phyloP scores from a whole-genome alignment of 495 filamentous ascomycete genomes.

The Penicillium daleae region DNA sequence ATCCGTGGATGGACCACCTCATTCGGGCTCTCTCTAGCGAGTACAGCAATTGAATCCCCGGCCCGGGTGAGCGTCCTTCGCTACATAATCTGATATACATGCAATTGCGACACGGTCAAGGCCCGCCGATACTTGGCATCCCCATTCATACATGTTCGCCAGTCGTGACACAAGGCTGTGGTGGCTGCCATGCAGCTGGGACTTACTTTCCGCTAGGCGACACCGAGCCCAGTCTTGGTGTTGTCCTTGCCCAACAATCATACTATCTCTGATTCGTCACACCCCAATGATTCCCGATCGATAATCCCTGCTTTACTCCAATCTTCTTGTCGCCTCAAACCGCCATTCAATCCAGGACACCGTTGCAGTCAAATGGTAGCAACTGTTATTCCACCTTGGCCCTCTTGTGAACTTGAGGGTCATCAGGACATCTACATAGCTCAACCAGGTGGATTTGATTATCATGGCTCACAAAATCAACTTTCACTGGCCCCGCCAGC shows the following conservation, averaged over 20 bases:
- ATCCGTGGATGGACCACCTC: conserved; percentile 32
- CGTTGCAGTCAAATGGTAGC: conserved; percentile 16
- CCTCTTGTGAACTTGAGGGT: conserved; percentile 3
- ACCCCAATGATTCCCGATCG: conserved; percentile 6
- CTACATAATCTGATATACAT: background rate
- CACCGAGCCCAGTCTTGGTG: conserved; percentile 17
- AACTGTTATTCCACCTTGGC: conserved; percentile 1
- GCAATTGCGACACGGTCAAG: background rate
- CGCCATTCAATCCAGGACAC: conserved; percentile 15
- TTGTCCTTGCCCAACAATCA: conserved; percentile 15
- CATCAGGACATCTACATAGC: background rate
- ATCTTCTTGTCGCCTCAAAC: background rate
- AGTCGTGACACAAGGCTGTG: conserved; percentile 25
- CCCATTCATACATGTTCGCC: background rate
- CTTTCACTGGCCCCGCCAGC: conserved; percentile 7
- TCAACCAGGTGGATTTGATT: background rate
- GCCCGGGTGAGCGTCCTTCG: background rate
- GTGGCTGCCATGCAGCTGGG: conserved; percentile 33
- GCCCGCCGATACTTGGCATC: background rate
- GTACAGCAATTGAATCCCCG: background rate
- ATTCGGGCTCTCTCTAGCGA: conserved; percentile 5
- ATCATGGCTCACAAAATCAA: background rate
- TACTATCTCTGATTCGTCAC: conserved; percentile 20
- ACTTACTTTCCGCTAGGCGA: conserved; percentile 25
- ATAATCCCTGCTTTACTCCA: conserved; percentile 17